Evolutionary conservation across 345 rosid species (phyloP).

Genomic region (Trapa incisa): DNA sequence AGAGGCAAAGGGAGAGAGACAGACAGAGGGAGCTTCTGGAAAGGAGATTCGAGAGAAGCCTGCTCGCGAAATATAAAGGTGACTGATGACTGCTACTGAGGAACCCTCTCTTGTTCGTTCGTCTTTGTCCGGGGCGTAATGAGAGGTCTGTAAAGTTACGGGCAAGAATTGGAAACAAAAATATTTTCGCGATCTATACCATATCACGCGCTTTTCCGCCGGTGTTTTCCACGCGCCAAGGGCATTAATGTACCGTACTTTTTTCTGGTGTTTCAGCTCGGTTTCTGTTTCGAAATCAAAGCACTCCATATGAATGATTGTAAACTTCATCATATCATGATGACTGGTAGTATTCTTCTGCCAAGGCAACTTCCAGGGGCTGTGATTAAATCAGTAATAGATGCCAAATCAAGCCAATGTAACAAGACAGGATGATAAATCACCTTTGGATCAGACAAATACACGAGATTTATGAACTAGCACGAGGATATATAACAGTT

Average conservation of each 20-base stretch:
- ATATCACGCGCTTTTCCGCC: neutral
- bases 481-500: neutral
- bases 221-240: neutral
- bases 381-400: no score
- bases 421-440: neutral
- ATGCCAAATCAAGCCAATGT: no score
- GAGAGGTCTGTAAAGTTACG: neutral
- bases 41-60: neutral
- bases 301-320: no score
- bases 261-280: no score
- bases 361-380: no score
- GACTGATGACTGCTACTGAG: neutral
- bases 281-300: no score
- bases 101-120: neutral
- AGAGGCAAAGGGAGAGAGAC: neutral
- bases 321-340: no score
- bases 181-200: neutral
- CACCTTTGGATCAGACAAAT: neutral
- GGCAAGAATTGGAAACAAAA: neutral
- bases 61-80: constrained; percentile 7
- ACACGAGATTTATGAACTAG: neutral
- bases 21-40: neutral
- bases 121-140: neutral
- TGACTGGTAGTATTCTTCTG: no score
- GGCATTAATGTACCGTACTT: no score